Evolutionary conservation across 1,139 yeast species (phyloP).

Genomic region (Magnusiomyces tetraspermus): DNA sequence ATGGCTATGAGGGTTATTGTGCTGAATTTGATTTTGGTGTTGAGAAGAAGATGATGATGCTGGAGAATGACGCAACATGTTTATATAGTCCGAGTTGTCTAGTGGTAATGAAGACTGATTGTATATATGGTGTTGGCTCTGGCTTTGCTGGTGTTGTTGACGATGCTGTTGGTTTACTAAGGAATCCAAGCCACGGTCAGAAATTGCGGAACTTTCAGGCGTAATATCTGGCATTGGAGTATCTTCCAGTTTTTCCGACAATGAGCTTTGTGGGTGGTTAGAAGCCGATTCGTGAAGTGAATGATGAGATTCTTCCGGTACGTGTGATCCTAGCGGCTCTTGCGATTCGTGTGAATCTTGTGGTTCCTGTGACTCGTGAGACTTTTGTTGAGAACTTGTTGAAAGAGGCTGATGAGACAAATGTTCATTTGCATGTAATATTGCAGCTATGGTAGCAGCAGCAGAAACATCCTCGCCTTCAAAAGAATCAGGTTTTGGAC

Average conservation of each 20-base stretch:
- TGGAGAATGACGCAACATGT: neutral
- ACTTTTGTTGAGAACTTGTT: neutral
- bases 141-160: too few relatives aligned
- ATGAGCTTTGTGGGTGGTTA: neutral
- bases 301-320: too few relatives aligned
- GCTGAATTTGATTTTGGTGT: too few relatives aligned
- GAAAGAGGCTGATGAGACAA: neutral
- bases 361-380: too few relatives aligned
- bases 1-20: too few relatives aligned
- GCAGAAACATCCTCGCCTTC: neutral
- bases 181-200: too few relatives aligned
- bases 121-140: too few relatives aligned
- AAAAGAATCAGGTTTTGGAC: neutral
- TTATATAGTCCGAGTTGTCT: neutral
- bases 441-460: neutral
- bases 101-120: neutral
- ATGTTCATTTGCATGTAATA: neutral
- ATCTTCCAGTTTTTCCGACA: neutral
- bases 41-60: too few relatives aligned
- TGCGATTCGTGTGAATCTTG: too few relatives aligned
- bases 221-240: neutral
- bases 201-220: neutral
- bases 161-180: neutral
- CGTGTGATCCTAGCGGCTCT: too few relatives aligned
- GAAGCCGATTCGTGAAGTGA: too few relatives aligned